Conservation (phyloP, 2,329 filamentous ascomycete genomes). For the Cordyceps cicadae region DNA sequence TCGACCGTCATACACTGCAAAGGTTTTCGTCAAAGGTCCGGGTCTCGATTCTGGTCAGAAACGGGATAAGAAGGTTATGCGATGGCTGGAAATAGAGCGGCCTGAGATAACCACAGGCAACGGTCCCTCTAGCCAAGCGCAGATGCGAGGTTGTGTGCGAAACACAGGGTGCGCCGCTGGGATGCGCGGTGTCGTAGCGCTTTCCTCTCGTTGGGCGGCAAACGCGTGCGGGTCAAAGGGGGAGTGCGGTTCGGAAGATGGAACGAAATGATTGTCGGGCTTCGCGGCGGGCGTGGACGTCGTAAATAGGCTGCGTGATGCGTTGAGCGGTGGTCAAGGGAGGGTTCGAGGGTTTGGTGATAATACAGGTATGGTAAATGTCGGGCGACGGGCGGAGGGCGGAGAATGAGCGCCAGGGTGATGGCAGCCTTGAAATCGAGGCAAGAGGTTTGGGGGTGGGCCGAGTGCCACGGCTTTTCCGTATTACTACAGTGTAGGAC, state of each 20-base stretch:
- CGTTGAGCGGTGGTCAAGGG: constrained; percentile 6
- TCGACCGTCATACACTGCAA: constrained; percentile 13
- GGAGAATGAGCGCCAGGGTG: constrained; percentile 6
- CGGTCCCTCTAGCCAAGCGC: background rate
- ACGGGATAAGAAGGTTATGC: background rate
- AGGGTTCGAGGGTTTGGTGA: constrained; percentile 5
- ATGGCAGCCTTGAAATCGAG: constrained; percentile 14
- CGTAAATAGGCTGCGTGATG: constrained; percentile 5
- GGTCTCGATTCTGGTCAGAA: background rate
- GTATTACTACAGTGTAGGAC: constrained; percentile 1
- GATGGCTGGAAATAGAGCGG: background rate
- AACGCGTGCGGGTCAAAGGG: background rate
- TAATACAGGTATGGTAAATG: background rate
- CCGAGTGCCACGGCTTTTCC: background rate
- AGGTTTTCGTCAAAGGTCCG: background rate
- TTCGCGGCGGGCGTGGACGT: constrained; percentile 1
- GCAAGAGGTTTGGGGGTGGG: constrained; percentile 3
- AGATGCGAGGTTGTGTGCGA: no score
- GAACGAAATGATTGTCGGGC: background rate
- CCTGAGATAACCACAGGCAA: background rate
- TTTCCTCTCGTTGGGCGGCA: background rate
- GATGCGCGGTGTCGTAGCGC: no score
- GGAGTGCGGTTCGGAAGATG: background rate
- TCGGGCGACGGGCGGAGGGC: constrained; percentile 4
- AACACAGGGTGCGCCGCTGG: no score